phyloP scores from a whole-genome alignment of 176 grass and related monocot species.

The Triticum urartu region DNA sequence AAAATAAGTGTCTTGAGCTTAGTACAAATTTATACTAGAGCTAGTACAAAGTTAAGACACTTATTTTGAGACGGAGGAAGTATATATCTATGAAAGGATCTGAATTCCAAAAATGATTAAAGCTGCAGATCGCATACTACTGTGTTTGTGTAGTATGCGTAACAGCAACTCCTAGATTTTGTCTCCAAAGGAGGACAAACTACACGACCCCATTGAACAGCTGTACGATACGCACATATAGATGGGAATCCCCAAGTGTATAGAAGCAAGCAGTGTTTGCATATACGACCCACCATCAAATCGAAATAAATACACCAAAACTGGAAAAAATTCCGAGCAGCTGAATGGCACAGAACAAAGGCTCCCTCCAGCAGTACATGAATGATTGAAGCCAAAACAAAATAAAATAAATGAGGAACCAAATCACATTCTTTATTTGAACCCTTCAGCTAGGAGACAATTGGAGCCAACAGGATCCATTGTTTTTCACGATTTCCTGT shows the following conservation, averaged over 20 bases:
- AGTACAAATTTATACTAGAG: no score
- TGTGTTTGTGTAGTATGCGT: conserved; percentile 5
- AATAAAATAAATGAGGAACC: conserved; percentile 3
- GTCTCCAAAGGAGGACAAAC: conserved; percentile 18
- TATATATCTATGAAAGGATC: background rate
- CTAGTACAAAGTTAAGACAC: no score
- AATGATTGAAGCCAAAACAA: conserved; percentile 6
- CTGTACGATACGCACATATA: conserved; percentile 2
- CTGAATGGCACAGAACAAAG: background rate
- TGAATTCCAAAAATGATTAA: background rate
- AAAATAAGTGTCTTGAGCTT: no score
- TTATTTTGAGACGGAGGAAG: no score
- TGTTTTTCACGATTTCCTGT: background rate
- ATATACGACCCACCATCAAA: conserved; percentile 18
- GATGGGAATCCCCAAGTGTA: conserved; percentile 8
- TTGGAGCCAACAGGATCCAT: background rate
- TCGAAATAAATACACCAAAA: conserved; percentile 11
- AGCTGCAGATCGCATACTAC: conserved; percentile 24
- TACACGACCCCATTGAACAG: conserved; percentile 2
- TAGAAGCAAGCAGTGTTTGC: conserved; percentile 3
- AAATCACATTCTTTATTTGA: conserved; percentile 22
- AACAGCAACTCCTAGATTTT: conserved; percentile 34
- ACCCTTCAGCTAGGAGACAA: background rate
- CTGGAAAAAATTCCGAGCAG: background rate
- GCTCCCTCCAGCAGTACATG: background rate